A percentile compares a stretch with the other conserved stretches of the same genome.
These are phyloP conservation scores for Pachyrhizus erosus DNA, from an alignment of 306 rosid species.

Conservation along the genomic window DNA sequence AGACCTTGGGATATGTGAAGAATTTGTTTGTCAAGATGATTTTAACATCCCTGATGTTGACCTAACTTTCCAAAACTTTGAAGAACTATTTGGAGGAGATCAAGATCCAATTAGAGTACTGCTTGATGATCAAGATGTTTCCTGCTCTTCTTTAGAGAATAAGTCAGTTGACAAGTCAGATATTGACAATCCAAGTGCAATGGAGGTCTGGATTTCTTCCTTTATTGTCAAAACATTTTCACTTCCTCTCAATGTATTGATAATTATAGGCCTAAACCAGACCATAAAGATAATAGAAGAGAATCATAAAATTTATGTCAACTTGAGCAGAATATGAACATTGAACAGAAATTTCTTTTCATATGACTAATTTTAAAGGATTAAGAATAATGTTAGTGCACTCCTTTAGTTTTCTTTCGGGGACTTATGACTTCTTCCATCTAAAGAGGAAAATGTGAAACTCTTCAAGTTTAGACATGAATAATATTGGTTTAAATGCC, in stretches of 20 bases:
- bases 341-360: not conserved
- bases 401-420: conserved; percentile 19
- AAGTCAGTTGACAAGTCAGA: conserved; percentile 60
- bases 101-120: conserved; percentile 63
- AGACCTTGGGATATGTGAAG: conserved; percentile 93
- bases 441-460: conserved; percentile 17
- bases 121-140: conserved; percentile 56
- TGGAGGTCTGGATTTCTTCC: conserved; percentile 58
- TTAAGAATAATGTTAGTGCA: not conserved
- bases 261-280: not conserved
- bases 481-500: conserved; percentile 5
- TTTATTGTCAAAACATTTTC: conserved; percentile 10
- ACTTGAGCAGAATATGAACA: conserved; percentile 11
- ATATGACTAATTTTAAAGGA: not conserved
- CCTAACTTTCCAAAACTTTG: conserved; percentile 75
- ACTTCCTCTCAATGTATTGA: conserved; percentile 6
- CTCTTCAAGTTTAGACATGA: conserved; percentile 7
- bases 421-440: not conserved
- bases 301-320: not conserved
- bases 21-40: conserved; percentile 68
- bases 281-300: conserved; percentile 20
- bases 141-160: conserved; percentile 61
- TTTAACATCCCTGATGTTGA: conserved; percentile 90
- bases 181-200: conserved; percentile 48
- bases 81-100: conserved; percentile 81